Evolutionary conservation across 2,329 filamentous ascomycete genomes (phyloP).

Genomic region (Botrytis pseudocinerea): DNA sequence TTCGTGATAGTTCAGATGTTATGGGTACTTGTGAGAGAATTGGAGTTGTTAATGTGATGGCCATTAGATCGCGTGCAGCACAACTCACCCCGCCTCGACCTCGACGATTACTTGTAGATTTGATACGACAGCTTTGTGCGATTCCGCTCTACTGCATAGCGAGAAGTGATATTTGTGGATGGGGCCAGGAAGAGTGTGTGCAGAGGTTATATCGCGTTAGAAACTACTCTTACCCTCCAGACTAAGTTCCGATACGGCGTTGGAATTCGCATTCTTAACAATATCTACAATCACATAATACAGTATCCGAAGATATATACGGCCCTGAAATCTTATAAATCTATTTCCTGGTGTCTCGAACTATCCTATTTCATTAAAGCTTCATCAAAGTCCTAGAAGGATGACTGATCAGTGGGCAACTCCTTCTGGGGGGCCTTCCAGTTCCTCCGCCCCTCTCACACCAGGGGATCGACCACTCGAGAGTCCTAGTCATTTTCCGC

Average conservation of each 20-base stretch:
- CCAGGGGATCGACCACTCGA: constrained; percentile 12
- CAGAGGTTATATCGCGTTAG: neutral
- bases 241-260: neutral
- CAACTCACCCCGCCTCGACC: constrained; percentile 18
- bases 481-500: constrained; percentile 20
- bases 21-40: neutral
- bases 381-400: neutral
- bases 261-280: neutral
- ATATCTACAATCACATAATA: constrained; percentile 11
- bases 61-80: constrained; percentile 5
- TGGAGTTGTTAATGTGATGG: constrained; percentile 1
- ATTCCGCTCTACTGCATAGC: neutral
- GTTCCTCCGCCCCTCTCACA: neutral
- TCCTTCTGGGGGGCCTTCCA: constrained; percentile 11
- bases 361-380: neutral
- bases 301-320: constrained; percentile 3
- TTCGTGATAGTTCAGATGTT: neutral
- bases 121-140: neutral
- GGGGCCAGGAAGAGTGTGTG: neutral
- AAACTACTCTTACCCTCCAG: neutral
- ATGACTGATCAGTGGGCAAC: constrained; percentile 18
- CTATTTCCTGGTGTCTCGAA: neutral
- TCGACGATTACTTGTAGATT: constrained; percentile 6
- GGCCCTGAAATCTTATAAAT: neutral
- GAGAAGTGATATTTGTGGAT: neutral